phyloP scores from a whole-genome alignment of 768 basidiomycete genomes.

The Neoboletus brunneissimus region DNA sequence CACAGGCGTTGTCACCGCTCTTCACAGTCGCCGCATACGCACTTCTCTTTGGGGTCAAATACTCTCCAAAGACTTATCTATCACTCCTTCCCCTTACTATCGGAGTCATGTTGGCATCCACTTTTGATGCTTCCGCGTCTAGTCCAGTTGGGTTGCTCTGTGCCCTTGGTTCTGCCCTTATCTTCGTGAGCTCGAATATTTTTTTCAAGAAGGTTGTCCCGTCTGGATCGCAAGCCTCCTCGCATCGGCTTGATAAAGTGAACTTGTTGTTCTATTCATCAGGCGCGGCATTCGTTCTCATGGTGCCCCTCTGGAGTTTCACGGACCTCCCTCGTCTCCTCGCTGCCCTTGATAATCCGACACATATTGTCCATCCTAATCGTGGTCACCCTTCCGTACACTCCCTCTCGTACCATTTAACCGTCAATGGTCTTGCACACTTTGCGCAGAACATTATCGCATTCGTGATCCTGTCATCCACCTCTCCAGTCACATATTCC shows the following conservation, averaged over 20 bases:
- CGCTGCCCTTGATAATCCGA: conserved; percentile 38
- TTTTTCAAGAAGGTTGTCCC: conserved; percentile 99
- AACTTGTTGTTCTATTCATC: conserved; percentile 95
- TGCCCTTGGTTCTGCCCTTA: conserved; percentile 93
- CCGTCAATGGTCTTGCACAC: conserved; percentile 94
- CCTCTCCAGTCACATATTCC: conserved; percentile 97
- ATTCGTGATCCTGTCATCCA: conserved; percentile 92
- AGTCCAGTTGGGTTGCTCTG: conserved; percentile 86
- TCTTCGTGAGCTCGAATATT: conserved; percentile 98
- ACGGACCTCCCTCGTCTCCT: conserved; percentile 77
- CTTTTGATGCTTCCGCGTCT: conserved; percentile 87
- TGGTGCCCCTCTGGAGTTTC: conserved; percentile 95
- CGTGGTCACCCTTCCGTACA: conserved; percentile 51
- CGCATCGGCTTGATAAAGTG: conserved; percentile 92
- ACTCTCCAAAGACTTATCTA: conserved; percentile 86
- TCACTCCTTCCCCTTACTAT: conserved; percentile 92
- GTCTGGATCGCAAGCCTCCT: conserved; percentile 42
- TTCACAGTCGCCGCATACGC: conserved; percentile 98
- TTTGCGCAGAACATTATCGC: conserved; percentile 98
- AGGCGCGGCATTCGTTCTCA: conserved; percentile 88
- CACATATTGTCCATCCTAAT: conserved; percentile 44
- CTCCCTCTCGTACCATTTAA: conserved; percentile 76
- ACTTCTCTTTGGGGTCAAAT: conserved; percentile 88
- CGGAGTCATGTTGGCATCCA: conserved; percentile 97
- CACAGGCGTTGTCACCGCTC: conserved; percentile 89